Evolutionary conservation across 176 grass and related monocot genomes (phyloP).

Genomic region (Zoysia japonica): DNA sequence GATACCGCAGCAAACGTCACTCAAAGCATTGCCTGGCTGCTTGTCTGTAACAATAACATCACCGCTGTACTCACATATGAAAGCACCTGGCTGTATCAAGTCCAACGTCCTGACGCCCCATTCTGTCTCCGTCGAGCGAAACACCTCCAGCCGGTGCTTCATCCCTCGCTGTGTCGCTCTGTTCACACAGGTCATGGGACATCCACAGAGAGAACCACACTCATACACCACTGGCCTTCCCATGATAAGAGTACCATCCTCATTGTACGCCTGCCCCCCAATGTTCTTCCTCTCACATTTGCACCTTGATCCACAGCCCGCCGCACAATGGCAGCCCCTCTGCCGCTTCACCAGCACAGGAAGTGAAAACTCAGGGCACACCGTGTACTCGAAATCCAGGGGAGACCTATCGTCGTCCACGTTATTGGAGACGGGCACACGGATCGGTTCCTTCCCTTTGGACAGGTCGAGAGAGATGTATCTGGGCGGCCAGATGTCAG

Average conservation of each 20-base stretch:
- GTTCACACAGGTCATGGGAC: conserved; percentile 63
- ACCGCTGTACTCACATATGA: conserved; percentile 72
- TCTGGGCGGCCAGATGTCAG: conserved; percentile 26
- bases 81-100: conserved; percentile 72
- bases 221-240: conserved; percentile 82
- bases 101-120: conserved; percentile 86
- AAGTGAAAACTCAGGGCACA: conserved; percentile 41
- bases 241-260: conserved; percentile 55
- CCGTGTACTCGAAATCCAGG: conserved; percentile 52
- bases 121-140: conserved; percentile 67
- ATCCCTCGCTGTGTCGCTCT: conserved; percentile 73
- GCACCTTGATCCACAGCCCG: conserved; percentile 45
- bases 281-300: conserved; percentile 56
- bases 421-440: conserved; percentile 59
- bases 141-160: conserved; percentile 73
- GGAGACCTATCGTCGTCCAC: conserved; percentile 60
- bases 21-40: background rate
- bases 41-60: conserved; percentile 33
- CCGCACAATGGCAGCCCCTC: conserved; percentile 50
- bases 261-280: conserved; percentile 44
- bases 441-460: conserved; percentile 43
- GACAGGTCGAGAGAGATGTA: conserved; percentile 74
- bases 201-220: conserved; percentile 59
- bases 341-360: conserved; percentile 17
- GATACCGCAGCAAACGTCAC: conserved; percentile 8